Evolutionary conservation across 805 yeast species (phyloP).

Genomic region (Pichia heedii): DNA sequence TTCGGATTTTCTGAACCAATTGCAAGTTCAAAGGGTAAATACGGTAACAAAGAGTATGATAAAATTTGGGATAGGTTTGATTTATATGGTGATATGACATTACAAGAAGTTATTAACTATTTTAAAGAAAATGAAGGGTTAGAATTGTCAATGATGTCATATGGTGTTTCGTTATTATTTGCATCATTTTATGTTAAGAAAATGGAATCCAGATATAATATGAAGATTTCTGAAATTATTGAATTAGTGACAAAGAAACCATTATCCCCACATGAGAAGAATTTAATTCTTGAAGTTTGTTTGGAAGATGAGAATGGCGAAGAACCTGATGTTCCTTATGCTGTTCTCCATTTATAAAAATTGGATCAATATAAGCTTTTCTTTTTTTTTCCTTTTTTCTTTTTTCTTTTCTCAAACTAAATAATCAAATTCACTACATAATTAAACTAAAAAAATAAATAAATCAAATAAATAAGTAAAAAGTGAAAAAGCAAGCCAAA

Average conservation of each 20-base stretch:
- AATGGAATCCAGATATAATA: conserved; percentile 60
- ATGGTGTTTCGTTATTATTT: conserved; percentile 80
- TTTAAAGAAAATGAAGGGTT: conserved; percentile 79
- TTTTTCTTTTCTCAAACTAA: not conserved
- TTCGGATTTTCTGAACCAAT: conserved; percentile 96
- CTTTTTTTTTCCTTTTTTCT: not conserved
- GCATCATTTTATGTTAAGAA: conserved; percentile 94
- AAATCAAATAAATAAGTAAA: not conserved
- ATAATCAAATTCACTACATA: no score
- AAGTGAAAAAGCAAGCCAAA: no score
- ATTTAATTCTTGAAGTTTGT: conserved; percentile 81
- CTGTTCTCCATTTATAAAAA: conserved; percentile 46
- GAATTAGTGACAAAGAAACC: conserved; percentile 82
- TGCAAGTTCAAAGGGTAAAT: conserved; percentile 72
- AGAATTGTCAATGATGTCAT: conserved; percentile 83
- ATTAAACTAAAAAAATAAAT: not conserved
- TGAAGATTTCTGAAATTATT: conserved; percentile 67
- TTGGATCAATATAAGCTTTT: not conserved
- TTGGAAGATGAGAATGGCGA: conserved; percentile 90
- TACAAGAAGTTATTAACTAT: conserved; percentile 24
- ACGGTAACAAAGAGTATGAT: conserved; percentile 72
- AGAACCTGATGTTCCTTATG: conserved; percentile 91
- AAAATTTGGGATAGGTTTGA: conserved; percentile 94
- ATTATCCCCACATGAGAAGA: conserved; percentile 61
- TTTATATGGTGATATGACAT: conserved; percentile 62